A percentile compares a stretch with the other conserved stretches of the same genome.
phyloP scores from a whole-genome alignment of 1,284 basidiomycete genomes.

The Ustilago nuda region DNA sequence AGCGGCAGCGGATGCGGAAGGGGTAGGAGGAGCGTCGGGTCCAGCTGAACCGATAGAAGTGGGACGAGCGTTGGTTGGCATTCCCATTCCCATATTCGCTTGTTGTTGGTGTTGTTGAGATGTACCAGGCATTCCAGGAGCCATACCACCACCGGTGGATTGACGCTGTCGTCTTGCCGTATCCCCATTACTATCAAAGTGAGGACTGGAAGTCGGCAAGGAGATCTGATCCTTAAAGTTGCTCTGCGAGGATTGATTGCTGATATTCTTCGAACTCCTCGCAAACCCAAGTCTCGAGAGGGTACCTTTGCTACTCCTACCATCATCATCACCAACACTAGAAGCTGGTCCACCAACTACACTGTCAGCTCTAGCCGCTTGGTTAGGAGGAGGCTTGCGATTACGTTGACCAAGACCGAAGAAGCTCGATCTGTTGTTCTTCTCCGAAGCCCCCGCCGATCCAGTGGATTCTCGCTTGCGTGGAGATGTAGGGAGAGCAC shows the following conservation, averaged over 20 bases:
- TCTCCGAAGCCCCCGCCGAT: constrained; percentile 25
- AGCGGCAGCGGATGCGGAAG: constrained; percentile 42
- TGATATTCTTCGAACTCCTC: constrained; percentile 43
- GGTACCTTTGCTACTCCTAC: constrained; percentile 46
- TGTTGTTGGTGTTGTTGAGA: background rate
- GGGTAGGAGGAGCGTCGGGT: constrained; percentile 47
- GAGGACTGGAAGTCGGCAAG: constrained; percentile 61
- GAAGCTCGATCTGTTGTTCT: constrained; percentile 59
- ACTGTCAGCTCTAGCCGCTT: constrained; percentile 7
- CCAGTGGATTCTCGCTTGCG: constrained; percentile 57
- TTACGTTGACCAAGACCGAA: constrained; percentile 55
- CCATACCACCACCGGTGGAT: constrained; percentile 29
- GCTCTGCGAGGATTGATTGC: constrained; percentile 34
- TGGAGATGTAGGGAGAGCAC: constrained; percentile 47
- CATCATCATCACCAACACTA: constrained; percentile 35
- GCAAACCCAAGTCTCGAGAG: constrained; percentile 57
- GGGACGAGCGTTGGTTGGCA: constrained; percentile 24
- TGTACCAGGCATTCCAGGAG: constrained; percentile 13
- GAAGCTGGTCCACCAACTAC: constrained; percentile 20
- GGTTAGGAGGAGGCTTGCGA: constrained; percentile 54
- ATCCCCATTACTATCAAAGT: constrained; percentile 59
- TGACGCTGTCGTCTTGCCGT: constrained; percentile 50
- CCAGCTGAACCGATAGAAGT: constrained; percentile 37
- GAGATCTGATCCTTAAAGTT: constrained; percentile 66
- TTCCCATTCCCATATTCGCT: constrained; percentile 19